A percentile compares a stretch with the other conserved stretches of the same genome.
Conservation (phyloP, 441 rosid species). For the Cnidoscolus chayamansa region DNA sequence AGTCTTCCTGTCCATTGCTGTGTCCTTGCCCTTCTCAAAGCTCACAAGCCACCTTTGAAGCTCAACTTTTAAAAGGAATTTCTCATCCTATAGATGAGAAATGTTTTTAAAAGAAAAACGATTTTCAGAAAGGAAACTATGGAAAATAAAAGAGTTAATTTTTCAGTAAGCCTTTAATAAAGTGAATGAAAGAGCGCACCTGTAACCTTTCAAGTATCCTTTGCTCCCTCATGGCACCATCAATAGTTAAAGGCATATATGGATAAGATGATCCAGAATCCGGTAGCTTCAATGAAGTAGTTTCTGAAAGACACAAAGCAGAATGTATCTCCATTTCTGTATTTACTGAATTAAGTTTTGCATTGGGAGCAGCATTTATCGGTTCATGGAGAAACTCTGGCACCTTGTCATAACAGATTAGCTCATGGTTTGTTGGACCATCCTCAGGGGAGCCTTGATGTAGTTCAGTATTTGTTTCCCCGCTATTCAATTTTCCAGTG, state of each 20-base stretch:
- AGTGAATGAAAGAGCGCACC: constrained; percentile 41
- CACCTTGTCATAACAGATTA: constrained; percentile 30
- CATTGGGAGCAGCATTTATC: constrained; percentile 33
- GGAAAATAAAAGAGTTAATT: constrained; percentile 16
- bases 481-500: constrained; percentile 34
- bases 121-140: not conserved
- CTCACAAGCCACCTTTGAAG: constrained; percentile 78
- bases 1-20: constrained; percentile 80
- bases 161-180: constrained; percentile 15
- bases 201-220: constrained; percentile 73
- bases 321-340: constrained; percentile 32
- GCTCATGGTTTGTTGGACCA: constrained; percentile 33
- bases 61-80: constrained; percentile 75
- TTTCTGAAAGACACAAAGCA: constrained; percentile 32
- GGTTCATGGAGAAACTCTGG: constrained; percentile 40
- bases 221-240: constrained; percentile 78
- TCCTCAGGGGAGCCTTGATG: constrained; percentile 35
- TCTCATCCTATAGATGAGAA: constrained; percentile 56
- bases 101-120: constrained; percentile 17
- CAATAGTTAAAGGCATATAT: constrained; percentile 50
- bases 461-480: constrained; percentile 41
- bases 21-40: constrained; percentile 74
- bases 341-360: constrained; percentile 32
- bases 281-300: constrained; percentile 29
- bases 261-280: constrained; percentile 42